phyloP scores from a whole-genome alignment of 768 basidiomycete genomes.

The Lactifluus echinatus region DNA sequence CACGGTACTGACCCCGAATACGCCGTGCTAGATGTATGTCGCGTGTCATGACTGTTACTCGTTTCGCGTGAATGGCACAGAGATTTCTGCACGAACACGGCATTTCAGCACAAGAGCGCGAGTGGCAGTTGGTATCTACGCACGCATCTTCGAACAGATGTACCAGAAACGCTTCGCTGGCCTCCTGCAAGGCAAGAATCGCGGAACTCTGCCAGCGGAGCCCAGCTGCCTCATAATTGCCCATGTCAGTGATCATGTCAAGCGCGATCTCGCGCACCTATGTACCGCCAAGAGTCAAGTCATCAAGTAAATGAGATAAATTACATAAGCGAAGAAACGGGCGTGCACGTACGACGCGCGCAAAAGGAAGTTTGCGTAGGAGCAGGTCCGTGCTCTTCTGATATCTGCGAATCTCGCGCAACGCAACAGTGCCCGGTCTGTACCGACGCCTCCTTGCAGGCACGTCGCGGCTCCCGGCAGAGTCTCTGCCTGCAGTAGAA shows the following conservation, averaged over 20 bases:
- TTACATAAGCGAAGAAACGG: slow-evolving; percentile 17
- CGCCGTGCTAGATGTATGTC: slow-evolving; percentile 95
- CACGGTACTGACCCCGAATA: slow-evolving; percentile 86
- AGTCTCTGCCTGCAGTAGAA: not conserved
- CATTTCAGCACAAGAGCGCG: not conserved
- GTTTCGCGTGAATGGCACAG: slow-evolving; percentile 95
- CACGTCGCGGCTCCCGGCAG: slow-evolving; percentile 30
- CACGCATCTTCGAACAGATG: slow-evolving; percentile 98
- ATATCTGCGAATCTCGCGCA: slow-evolving; percentile 90
- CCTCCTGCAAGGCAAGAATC: slow-evolving; percentile 89
- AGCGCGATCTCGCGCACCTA: slow-evolving; percentile 93
- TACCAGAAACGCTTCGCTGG: slow-evolving; percentile 89
- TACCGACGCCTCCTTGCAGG: slow-evolving; percentile 41
- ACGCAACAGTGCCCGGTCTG: slow-evolving; percentile 82
- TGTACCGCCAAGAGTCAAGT: not conserved
- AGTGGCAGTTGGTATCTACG: slow-evolving; percentile 33
- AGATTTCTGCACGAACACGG: slow-evolving; percentile 52
- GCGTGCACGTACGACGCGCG: slow-evolving; percentile 65
- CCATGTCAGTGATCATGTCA: slow-evolving; percentile 79
- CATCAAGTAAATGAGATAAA: not conserved
- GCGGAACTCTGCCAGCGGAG: slow-evolving; percentile 96
- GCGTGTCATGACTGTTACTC: slow-evolving; percentile 95
- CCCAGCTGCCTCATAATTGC: slow-evolving; percentile 46
- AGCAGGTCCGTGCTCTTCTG: slow-evolving; percentile 89
- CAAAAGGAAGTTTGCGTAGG: slow-evolving; percentile 82